Evolutionary conservation across 164 flowering plant genomes (phyloP), one percentile per base, ranked within the genome.

Genomic region (Cinnamomum chago): DNA sequence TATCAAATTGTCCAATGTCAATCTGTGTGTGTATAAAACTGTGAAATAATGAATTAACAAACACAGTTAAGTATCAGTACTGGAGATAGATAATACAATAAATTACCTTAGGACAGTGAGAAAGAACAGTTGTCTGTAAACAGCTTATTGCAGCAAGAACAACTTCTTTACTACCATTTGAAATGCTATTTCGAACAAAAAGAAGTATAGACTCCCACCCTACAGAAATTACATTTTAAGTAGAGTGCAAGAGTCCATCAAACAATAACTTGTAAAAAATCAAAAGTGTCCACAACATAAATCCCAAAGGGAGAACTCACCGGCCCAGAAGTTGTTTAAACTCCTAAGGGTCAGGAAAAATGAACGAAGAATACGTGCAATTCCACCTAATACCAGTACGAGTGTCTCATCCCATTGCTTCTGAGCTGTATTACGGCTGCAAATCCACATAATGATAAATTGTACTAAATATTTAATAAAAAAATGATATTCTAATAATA

Each of bases 321-420:
- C 97, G 25, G 94, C 81, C 89, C 90, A 89, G 75, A 96, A 96
- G 73, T 94, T 89, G 77, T 67, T 80, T 76, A 95, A 84, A 74
- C 77, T 83, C 80, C 73, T 77, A 33, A 95, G 89, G 50, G 86
- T 84, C 17, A 98, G 97, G 70, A 95, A 95, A 83, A 90, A 95
- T 40, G 94, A 85, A 17, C 99, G 96, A n/a, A 95, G 82, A 62
- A 93, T 73, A 71, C 99, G 98, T 62, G 97, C 83, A 77, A 95
- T 90, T 76, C 99, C 99, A 58, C 93, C 92, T 52, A 95, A 84
- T 52, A 93, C 97, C 60, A 95, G 88, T 24, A 92, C 99, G 80
- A 95, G 88, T 30, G 99, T 93, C 81, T 95, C 99, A 81, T 93
- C 98, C 99, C 99, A 95, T 81, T 95, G 99, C 77, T 95, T 95